Evolutionary conservation across 1,284 basidiomycete genomes (phyloP).

Genomic region (Kalmanozyma brasiliensis): DNA sequence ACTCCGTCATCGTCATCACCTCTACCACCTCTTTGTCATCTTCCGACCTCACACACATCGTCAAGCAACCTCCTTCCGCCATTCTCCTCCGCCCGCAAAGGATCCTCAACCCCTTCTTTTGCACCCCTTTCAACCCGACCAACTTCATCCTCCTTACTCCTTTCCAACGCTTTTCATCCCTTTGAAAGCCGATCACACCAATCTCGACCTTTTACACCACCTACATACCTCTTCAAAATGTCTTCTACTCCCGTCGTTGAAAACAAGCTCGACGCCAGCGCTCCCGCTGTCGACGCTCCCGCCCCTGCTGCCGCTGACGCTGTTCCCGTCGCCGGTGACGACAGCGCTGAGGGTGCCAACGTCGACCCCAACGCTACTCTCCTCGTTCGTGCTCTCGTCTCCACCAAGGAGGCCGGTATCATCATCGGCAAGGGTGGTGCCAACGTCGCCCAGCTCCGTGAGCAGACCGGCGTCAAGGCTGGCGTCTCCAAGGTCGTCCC

Average conservation of each 20-base stretch:
- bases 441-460: slow-evolving; percentile 94
- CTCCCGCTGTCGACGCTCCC: slow-evolving; percentile 13
- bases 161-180: slow-evolving; percentile 4
- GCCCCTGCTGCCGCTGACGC: slow-evolving; percentile 14
- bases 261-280: slow-evolving; percentile 35
- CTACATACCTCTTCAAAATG: slow-evolving; percentile 11
- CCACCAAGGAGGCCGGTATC: slow-evolving; percentile 66
- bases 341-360: slow-evolving; percentile 18
- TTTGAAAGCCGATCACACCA: not conserved
- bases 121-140: slow-evolving; percentile 10
- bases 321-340: slow-evolving; percentile 31
- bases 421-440: slow-evolving; percentile 85
- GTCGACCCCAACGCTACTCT: slow-evolving; percentile 55
- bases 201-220: not conserved
- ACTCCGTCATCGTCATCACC: slow-evolving; percentile 4
- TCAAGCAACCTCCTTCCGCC: slow-evolving; percentile 1
- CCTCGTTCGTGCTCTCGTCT: slow-evolving; percentile 60
- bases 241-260: slow-evolving; percentile 32
- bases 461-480: slow-evolving; percentile 94
- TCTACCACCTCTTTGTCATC: slow-evolving; percentile 15
- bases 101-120: slow-evolving; percentile 11
- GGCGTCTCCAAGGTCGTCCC: slow-evolving; percentile 98
- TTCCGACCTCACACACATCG: slow-evolving; percentile 5
- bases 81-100: slow-evolving; percentile 2
- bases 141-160: slow-evolving; percentile 4